A percentile compares a stretch with the other conserved stretches of the same genome.
These are phyloP conservation scores for Polyporus arcularius DNA, from an alignment of 768 basidiomycete species.

Conservation along the genomic window DNA sequence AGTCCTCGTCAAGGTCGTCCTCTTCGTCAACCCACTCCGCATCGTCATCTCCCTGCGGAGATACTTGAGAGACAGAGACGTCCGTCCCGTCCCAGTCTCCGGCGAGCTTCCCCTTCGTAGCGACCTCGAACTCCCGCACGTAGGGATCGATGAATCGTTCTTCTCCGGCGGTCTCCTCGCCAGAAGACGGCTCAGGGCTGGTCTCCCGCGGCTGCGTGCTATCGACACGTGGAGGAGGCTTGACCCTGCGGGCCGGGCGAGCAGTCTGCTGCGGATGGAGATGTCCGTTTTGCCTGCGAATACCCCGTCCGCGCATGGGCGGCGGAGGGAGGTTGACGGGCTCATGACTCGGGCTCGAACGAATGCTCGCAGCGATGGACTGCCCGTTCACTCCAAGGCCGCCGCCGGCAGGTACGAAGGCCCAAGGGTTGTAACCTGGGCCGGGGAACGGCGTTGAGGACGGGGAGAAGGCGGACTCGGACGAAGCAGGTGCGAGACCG, in stretches of 20 bases:
- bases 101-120: constrained; percentile 42
- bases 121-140: constrained; percentile 15
- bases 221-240: constrained; percentile 76
- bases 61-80: not conserved
- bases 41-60: constrained; percentile 39
- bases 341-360: constrained; percentile 72
- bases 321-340: constrained; percentile 57
- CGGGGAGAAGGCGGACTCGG: constrained; percentile 78
- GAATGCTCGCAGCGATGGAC: constrained; percentile 58
- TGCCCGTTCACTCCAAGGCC: constrained; percentile 41
- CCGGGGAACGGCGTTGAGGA: constrained; percentile 73
- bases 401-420: constrained; percentile 61
- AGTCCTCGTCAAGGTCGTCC: constrained; percentile 63
- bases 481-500: constrained; percentile 53
- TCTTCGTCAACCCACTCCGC: constrained; percentile 75
- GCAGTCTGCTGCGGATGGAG: constrained; percentile 30
- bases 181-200: constrained; percentile 70
- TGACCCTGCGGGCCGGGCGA: constrained; percentile 35
- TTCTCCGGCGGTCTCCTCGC: constrained; percentile 78
- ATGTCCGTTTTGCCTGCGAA: constrained; percentile 47
- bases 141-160: constrained; percentile 33
- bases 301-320: constrained; percentile 44
- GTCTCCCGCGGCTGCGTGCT: constrained; percentile 84
- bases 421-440: constrained; percentile 68
- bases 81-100: constrained; percentile 32